Base-by-base conservation (phyloP, 1,139 yeast genomes). In the Yamadazyma oceani region DNA sequence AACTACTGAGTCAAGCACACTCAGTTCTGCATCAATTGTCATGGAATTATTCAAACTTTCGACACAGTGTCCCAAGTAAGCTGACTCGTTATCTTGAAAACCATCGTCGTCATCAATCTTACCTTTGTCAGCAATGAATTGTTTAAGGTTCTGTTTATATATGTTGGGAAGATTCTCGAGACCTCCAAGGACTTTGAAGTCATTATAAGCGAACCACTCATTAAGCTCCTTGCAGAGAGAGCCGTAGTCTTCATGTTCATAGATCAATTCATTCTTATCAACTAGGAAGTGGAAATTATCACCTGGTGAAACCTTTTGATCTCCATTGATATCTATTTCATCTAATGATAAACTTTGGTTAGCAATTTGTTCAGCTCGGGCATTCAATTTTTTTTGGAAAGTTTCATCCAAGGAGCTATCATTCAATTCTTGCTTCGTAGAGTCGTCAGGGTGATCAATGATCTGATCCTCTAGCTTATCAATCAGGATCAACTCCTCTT, bases 201-300 rank as follows among this genome's bases (percentile, higher is more conserved):
- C 92, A 32, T 66, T 58, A 30, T 54, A 53, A 5, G 76, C 66
- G 49, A 84, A 84, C 94, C 94, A 84, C 35, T 81, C 83, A 29
- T 70, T 66, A 15, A 83, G 44, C 46, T 82, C 88, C 4, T 60
- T 57, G 10, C 55, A 55, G 19, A 82, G 58, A 0, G 55, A 50
- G 5, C 64, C 66, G 17, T 54, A 50, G 40, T 79, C 84, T 10
- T 53, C 38, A 42, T 72, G 64, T 2, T 64, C 56, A 59, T 77
- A 83, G 2, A 70, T 61, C n/a, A 85, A 51, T 38, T 61, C 64
- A 15, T 61, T 57, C 39, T 64, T 64, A 19, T 64, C 64, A 14
- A 63, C 51, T 26, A 69, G 51, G 37, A 68, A 66, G 36, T 55
- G 69, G 31, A 48, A 51, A 31, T 48, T 51, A n/a, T 27, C 30